Conservation (phyloP, 1,284 basidiomycete genomes). For the Cutaneotrichosporon cavernicola region DNA sequence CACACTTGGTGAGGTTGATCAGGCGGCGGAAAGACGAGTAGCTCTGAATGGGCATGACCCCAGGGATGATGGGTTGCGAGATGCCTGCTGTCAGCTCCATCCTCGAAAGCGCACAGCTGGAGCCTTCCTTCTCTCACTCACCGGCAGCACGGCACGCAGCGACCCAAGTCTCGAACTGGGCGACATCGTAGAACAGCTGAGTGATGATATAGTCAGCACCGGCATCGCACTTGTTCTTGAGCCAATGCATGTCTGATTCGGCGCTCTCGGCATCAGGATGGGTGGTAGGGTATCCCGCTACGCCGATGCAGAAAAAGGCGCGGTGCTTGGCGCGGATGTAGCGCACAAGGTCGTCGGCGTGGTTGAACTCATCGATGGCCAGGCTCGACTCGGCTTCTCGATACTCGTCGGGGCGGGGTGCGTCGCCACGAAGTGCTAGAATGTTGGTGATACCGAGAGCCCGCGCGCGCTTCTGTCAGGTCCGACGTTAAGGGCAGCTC, state of each 20-base stretch:
- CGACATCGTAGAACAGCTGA: constrained; percentile 94
- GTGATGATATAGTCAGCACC: constrained; percentile 96
- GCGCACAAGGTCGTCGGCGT: constrained; percentile 83
- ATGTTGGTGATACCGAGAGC: constrained; percentile 83
- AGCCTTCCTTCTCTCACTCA: constrained; percentile 46
- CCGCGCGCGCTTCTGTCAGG: constrained; percentile 66
- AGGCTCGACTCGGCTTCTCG: constrained; percentile 66
- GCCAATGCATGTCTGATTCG: constrained; percentile 69
- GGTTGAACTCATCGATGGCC: constrained; percentile 73
- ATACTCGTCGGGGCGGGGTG: constrained; percentile 87
- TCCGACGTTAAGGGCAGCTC: constrained; percentile 22
- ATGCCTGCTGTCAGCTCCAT: constrained; percentile 63
- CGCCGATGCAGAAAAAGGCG: constrained; percentile 75
- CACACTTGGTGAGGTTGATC: constrained; percentile 81
- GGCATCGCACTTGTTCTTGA: constrained; percentile 88
- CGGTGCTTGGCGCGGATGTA: constrained; percentile 88
- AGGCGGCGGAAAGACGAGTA: constrained; percentile 89
- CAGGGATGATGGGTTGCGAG: constrained; percentile 84
- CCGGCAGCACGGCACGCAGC: constrained; percentile 69
- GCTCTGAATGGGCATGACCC: constrained; percentile 97
- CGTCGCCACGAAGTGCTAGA: constrained; percentile 89
- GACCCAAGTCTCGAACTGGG: constrained; percentile 77
- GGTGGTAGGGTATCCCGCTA: constrained; percentile 84
- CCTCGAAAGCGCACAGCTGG: background rate
- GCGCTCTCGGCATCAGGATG: constrained; percentile 69